Evolutionary conservation across 441 rosid genomes (phyloP).

Genomic region (Iberis amara): DNA sequence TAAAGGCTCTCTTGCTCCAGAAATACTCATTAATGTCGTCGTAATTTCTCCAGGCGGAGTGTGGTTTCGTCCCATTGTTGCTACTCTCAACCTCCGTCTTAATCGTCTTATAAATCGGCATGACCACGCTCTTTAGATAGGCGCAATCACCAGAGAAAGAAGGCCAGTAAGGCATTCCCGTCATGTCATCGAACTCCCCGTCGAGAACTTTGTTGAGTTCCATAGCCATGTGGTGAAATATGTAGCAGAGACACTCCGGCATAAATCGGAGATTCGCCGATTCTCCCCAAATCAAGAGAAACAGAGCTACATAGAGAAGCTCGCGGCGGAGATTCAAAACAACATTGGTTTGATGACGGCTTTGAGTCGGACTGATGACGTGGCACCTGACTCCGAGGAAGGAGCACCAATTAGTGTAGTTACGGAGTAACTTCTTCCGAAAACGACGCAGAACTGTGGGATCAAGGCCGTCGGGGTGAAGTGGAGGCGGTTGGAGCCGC

Average conservation of each 20-base stretch:
- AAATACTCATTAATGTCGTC: slow-evolving; percentile 69
- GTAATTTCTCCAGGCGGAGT: slow-evolving; percentile 65
- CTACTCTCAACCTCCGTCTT: slow-evolving; percentile 53
- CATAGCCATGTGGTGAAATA: slow-evolving; percentile 63
- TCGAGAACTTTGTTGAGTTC: slow-evolving; percentile 50
- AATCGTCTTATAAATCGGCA: slow-evolving; percentile 51
- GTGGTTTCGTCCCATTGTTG: slow-evolving; percentile 57
- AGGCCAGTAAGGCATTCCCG: slow-evolving; percentile 52
- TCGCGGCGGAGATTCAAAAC: slow-evolving; percentile 45
- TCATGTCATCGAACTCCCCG: slow-evolving; percentile 50
- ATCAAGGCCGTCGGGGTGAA: slow-evolving; percentile 47
- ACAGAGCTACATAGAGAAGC: slow-evolving; percentile 56
- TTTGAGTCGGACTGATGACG: slow-evolving; percentile 36
- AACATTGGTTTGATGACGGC: slow-evolving; percentile 31
- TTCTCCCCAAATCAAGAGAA: slow-evolving; percentile 64
- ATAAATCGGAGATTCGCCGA: slow-evolving; percentile 52
- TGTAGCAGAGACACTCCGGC: slow-evolving; percentile 60
- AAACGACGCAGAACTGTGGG: slow-evolving; percentile 46
- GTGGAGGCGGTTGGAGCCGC: slow-evolving; percentile 54
- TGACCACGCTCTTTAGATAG: slow-evolving; percentile 45
- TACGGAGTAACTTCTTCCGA: slow-evolving; percentile 46
- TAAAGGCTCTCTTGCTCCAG: slow-evolving; percentile 64
- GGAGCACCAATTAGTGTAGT: slow-evolving; percentile 62
- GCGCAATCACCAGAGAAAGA: slow-evolving; percentile 54
- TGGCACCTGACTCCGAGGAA: slow-evolving; percentile 49